These are phyloP conservation scores for Aspergillus sp. DNA, from an alignment of 2,329 filamentous ascomycete genomes.

Conservation along the genomic window DNA sequence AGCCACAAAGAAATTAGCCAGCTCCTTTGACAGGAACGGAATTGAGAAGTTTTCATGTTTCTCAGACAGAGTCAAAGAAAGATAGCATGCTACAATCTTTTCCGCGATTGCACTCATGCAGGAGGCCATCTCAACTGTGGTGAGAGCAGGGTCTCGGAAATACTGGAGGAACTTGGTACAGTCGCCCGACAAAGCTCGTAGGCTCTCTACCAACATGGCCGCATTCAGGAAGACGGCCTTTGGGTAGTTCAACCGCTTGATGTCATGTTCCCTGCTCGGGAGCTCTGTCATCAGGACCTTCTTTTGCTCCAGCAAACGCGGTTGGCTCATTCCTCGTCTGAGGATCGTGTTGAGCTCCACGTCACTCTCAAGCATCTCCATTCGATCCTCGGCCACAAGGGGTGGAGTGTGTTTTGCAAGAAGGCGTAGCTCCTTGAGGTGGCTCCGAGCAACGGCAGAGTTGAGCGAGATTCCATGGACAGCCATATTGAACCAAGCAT, in stretches of 20 bases:
- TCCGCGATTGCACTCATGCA: constrained; percentile 63
- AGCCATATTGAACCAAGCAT: constrained; percentile 98
- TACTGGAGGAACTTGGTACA: constrained; percentile 88
- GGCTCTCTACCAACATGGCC: constrained; percentile 81
- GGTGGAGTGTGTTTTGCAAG: constrained; percentile 86
- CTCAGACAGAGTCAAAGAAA: constrained; percentile 70
- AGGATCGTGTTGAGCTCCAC: constrained; percentile 95
- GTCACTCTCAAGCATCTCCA: constrained; percentile 89
- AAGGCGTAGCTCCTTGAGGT: constrained; percentile 72
- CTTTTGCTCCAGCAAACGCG: constrained; percentile 72
- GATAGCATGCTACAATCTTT: constrained; percentile 75
- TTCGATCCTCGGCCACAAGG: constrained; percentile 81
- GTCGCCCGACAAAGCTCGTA: constrained; percentile 82
- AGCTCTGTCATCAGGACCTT: constrained; percentile 70
- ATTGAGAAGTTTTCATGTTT: constrained; percentile 78
- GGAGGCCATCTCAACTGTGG: constrained; percentile 57
- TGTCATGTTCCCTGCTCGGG: constrained; percentile 72
- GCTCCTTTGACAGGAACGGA: constrained; percentile 82
- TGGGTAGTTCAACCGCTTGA: constrained; percentile 79
- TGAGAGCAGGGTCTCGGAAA: constrained; percentile 86
- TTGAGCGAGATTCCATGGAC: constrained; percentile 83
- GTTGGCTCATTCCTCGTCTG: constrained; percentile 75
- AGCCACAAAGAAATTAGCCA: constrained; percentile 77
- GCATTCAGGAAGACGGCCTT: constrained; percentile 91
- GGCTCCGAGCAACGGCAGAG: constrained; percentile 69